Evolutionary conservation across 2,329 filamentous ascomycete genomes (phyloP).

Genomic region (Arthrobotrys musiformis): DNA sequence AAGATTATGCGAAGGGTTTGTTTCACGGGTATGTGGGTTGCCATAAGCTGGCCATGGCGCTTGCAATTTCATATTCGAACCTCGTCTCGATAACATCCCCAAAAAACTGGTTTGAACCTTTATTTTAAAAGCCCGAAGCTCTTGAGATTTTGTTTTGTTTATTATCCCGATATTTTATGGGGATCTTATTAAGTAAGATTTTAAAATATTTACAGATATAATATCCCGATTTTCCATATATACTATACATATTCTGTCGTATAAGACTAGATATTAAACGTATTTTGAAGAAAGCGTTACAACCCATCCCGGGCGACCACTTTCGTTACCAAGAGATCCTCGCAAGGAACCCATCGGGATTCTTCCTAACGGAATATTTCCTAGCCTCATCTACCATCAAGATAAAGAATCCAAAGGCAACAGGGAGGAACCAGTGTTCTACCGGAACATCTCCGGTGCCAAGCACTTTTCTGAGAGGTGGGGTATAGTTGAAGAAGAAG

Average conservation of each 20-base stretch:
- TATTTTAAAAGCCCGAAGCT: no score
- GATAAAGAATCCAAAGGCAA: conserved; percentile 75
- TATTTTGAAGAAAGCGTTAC: not conserved
- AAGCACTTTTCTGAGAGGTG: conserved; percentile 71
- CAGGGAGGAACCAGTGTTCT: conserved; percentile 80
- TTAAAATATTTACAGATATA: not conserved
- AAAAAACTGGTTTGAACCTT: no score
- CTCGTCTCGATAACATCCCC: no score
- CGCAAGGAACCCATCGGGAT: conserved; percentile 69
- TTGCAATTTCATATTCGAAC: no score
- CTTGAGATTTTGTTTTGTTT: no score
- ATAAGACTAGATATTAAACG: not conserved
- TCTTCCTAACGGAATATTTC: conserved; percentile 72
- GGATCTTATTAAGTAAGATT: not conserved
- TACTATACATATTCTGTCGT: not conserved
- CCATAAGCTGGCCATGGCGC: no score
- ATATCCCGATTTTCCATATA: not conserved
- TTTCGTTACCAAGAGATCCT: conserved; percentile 71
- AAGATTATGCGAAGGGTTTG: no score
- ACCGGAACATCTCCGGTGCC: conserved; percentile 73
- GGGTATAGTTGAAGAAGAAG: conserved; percentile 75
- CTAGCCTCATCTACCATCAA: conserved; percentile 74
- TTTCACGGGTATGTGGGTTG: no score
- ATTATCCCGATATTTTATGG: no score
- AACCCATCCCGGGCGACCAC: not conserved